phyloP scores from a whole-genome alignment of 179 eudicot genomes.

The Silene noctiflora region DNA sequence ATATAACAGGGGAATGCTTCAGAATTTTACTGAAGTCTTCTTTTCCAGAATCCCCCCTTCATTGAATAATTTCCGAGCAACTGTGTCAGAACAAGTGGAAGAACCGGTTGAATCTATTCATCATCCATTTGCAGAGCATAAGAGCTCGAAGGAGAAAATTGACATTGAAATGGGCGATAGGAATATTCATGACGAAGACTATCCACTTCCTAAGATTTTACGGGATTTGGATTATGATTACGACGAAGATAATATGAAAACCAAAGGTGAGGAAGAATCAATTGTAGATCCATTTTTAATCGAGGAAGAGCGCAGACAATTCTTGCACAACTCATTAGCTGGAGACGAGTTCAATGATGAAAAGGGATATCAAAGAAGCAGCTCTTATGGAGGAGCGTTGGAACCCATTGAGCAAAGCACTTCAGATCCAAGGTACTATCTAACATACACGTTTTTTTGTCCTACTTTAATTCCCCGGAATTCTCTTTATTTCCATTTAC shows the following conservation, averaged over 20 bases:
- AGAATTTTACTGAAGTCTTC: conserved; percentile 60
- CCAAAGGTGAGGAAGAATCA: conserved; percentile 35
- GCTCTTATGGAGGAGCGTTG: conserved; percentile 25
- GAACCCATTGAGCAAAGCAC: conserved; percentile 7
- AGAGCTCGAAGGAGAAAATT: conserved; percentile 48
- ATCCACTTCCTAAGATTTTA: conserved; percentile 64
- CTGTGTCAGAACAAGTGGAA: conserved; percentile 42
- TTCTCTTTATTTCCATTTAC: neutral
- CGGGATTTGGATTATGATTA: conserved; percentile 56
- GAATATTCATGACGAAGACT: conserved; percentile 34
- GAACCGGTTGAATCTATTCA: conserved; percentile 27
- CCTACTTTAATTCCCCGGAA: neutral
- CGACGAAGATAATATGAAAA: conserved; percentile 42
- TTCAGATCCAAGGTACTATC: conserved; percentile 33
- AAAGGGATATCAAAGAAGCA: conserved; percentile 33
- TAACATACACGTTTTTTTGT: neutral
- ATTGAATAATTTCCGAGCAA: conserved; percentile 55
- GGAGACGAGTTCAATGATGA: conserved; percentile 35
- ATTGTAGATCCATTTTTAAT: conserved; percentile 33
- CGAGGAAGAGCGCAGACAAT: conserved; percentile 27
- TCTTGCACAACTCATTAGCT: conserved; percentile 33
- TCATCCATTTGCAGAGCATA: conserved; percentile 29
- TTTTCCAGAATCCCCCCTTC: conserved; percentile 59
- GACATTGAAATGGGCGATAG: conserved; percentile 58
- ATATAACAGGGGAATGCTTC: conserved; percentile 52